Evolutionary conservation across 176 grass and related monocot species (phyloP).

Genomic region (Aegilops sharonensis): DNA sequence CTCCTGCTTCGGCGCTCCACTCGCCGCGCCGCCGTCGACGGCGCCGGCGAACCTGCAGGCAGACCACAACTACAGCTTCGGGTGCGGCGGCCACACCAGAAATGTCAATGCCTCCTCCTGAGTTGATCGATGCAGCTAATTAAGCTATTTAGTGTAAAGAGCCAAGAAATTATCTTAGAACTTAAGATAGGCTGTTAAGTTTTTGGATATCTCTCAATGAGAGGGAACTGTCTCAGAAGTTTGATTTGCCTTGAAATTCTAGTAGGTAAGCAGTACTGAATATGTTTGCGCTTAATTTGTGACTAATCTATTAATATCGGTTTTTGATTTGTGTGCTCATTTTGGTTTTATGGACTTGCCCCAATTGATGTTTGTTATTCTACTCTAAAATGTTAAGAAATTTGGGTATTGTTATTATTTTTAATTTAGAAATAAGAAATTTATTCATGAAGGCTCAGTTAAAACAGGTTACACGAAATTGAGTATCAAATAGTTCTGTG

Average conservation of each 20-base stretch:
- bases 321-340: neutral
- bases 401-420: neutral
- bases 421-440: too few species aligned
- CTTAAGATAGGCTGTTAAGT: constrained; percentile 19
- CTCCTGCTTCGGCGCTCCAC: constrained; percentile 47
- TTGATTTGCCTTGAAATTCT: constrained; percentile 17
- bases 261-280: neutral
- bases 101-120: constrained; percentile 39
- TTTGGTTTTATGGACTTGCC: neutral
- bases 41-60: constrained; percentile 22
- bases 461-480: neutral
- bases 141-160: constrained; percentile 40
- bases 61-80: constrained; percentile 49
- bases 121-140: constrained; percentile 15
- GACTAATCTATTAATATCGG: neutral
- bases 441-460: too few species aligned
- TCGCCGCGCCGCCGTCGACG: neutral
- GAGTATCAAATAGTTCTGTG: neutral
- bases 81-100: constrained; percentile 48
- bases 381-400: neutral
- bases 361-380: neutral
- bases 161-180: neutral
- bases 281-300: neutral
- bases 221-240: neutral
- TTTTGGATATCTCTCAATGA: constrained; percentile 19